These are phyloP conservation scores for Geopyxis carbonaria DNA, from an alignment of 495 filamentous ascomycete genomes.

Conservation along the genomic window DNA sequence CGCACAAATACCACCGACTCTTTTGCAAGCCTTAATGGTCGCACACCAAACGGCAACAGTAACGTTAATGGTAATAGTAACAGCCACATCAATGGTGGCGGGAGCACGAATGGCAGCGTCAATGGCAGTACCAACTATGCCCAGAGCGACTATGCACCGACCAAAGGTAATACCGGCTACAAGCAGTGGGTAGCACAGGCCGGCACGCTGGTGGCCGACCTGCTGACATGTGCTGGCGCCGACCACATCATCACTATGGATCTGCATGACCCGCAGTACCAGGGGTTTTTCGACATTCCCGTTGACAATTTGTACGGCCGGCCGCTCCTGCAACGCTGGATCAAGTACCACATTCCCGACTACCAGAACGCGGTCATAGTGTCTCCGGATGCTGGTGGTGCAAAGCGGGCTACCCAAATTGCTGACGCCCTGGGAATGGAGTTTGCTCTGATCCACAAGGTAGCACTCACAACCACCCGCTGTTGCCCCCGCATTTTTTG, in stretches of 20 bases:
- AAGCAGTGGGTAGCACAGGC: slow-evolving; percentile 98
- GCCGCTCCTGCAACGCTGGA: slow-evolving; percentile 75
- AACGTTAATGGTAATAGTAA: slow-evolving; percentile 23
- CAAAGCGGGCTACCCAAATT: slow-evolving; percentile 92
- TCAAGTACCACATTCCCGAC: slow-evolving; percentile 70
- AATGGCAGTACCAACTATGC: slow-evolving; percentile 36
- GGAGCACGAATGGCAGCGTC: slow-evolving; percentile 26
- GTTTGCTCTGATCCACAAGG: slow-evolving; percentile 97
- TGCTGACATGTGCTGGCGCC: slow-evolving; percentile 86
- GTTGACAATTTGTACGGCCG: slow-evolving; percentile 92
- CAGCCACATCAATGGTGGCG: slow-evolving; percentile 15
- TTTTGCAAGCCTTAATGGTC: slow-evolving; percentile 15
- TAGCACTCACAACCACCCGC: slow-evolving; percentile 25
- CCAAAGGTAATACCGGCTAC: slow-evolving; percentile 59
- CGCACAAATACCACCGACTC: slow-evolving; percentile 50
- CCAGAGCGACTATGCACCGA: slow-evolving; percentile 32
- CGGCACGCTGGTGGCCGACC: slow-evolving; percentile 83
- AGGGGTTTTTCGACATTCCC: slow-evolving; percentile 96
- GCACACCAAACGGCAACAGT: too few relatives aligned
- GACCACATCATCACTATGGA: slow-evolving; percentile 98
- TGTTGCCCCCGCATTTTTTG: neutral
- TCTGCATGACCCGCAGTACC: slow-evolving; percentile 93
- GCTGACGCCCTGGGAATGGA: slow-evolving; percentile 82
- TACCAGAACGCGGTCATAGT: slow-evolving; percentile 81
- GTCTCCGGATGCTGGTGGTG: slow-evolving; percentile 89